phyloP scores from a whole-genome alignment of 768 basidiomycete species.

The Boletus tomentosulus region DNA sequence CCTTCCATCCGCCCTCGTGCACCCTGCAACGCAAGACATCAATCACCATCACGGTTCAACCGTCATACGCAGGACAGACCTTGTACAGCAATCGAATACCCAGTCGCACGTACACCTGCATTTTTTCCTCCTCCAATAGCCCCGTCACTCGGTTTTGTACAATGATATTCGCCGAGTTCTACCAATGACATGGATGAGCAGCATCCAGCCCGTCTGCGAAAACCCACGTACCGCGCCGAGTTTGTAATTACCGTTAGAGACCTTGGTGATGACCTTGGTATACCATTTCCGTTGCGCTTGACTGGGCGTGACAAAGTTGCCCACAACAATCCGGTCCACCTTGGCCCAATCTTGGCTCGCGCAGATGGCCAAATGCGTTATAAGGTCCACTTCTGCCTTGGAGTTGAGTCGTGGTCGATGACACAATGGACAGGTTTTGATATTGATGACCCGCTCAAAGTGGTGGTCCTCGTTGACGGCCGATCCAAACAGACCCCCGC shows the following conservation, averaged over 20 bases:
- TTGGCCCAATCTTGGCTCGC: constrained; percentile 90
- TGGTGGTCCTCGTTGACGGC: constrained; percentile 31
- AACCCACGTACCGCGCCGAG: constrained; percentile 73
- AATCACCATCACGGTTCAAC: background rate
- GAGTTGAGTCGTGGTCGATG: constrained; percentile 80
- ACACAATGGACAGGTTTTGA: constrained; percentile 92
- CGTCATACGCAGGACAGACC: constrained; percentile 31
- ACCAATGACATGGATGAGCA: background rate
- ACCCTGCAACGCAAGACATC: constrained; percentile 42
- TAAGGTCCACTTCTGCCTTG: constrained; percentile 90
- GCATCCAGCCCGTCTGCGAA: background rate
- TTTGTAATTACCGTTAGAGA: constrained; percentile 81
- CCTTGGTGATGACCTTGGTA: constrained; percentile 82
- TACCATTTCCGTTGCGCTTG: constrained; percentile 99
- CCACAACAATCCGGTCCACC: constrained; percentile 85
- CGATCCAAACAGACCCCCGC: background rate
- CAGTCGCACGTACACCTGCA: constrained; percentile 89
- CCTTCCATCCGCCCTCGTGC: constrained; percentile 89
- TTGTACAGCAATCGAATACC: constrained; percentile 93
- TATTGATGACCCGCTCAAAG: constrained; percentile 88
- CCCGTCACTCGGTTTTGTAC: constrained; percentile 93
- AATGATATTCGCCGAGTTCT: constrained; percentile 98
- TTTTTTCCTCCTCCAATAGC: constrained; percentile 95
- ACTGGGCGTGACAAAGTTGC: constrained; percentile 89
- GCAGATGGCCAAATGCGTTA: constrained; percentile 96